Conservation (phyloP, 176 grass and related monocot genomes). For the Dendrocalamus sinicus region DNA sequence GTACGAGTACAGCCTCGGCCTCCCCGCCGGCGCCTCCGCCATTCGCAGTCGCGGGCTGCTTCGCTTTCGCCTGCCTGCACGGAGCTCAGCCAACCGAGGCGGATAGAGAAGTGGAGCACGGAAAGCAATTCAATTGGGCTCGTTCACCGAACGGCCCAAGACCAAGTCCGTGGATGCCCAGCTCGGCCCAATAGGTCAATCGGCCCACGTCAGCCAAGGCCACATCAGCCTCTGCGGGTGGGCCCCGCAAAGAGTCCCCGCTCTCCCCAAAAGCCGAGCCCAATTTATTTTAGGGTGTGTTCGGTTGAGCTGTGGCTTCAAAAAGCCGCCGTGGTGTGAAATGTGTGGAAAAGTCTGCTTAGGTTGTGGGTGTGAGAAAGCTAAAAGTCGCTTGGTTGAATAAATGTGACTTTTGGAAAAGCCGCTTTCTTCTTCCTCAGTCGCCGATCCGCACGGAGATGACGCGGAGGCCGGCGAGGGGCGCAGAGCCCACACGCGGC, state of each 20-base stretch:
- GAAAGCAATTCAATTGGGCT: not conserved
- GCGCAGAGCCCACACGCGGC: too few relatives aligned
- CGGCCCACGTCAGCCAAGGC: not conserved
- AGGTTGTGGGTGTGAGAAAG: too few relatives aligned
- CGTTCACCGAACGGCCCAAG: not conserved
- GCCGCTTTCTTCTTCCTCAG: too few relatives aligned
- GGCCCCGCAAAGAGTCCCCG: conserved; percentile 20
- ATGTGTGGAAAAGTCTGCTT: too few relatives aligned
- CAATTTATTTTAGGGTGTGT: conserved; percentile 11
- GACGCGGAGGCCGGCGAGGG: too few relatives aligned
- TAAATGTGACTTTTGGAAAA: too few relatives aligned
- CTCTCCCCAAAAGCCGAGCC: conserved; percentile 44
- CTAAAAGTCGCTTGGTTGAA: too few relatives aligned
- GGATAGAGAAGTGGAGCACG: conserved; percentile 18
- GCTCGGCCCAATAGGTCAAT: not conserved
- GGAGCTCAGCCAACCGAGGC: not conserved
- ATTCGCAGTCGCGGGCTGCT: not conserved
- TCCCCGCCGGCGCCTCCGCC: conserved; percentile 2
- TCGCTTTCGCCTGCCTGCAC: not conserved
- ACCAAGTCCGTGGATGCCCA: not conserved
- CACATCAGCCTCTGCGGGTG: conserved; percentile 32
- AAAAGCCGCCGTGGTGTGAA: too few relatives aligned
- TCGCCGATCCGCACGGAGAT: too few relatives aligned
- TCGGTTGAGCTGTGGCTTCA: too few relatives aligned
- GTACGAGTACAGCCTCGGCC: conserved; percentile 57